Base-by-base conservation (phyloP, 2,329 filamentous ascomycete genomes). In the Trichoderma arundinaceum region DNA sequence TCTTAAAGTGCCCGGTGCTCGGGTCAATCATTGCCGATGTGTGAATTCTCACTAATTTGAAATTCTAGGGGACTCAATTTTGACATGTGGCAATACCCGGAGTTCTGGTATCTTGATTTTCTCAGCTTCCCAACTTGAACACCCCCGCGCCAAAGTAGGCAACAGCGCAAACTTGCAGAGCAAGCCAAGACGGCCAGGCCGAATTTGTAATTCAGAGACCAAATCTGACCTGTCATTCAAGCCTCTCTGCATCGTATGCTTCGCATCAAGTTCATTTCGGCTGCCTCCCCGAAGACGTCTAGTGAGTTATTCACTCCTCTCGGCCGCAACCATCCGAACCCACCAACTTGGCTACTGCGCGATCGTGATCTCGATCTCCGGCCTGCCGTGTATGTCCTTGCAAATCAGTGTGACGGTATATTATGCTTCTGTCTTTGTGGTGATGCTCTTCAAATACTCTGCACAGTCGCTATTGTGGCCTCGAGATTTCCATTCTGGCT, bases 261-360 rank as follows among this genome's bases (percentile, higher is more conserved):
- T 9, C 43, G 54, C 54, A 58, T 58, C 19, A 38, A 58, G 6
- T 28, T 58, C 41, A 58, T 58, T 58, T 58, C 54, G 54, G 54
- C 41, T 46, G 32, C 28, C 41, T 22, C 41, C 17, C 54, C 54
- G 7, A 58, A 58, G 33, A 7, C 13, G 54, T 44, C 54, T 28
- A 28, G 22, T 28, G 22, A 28, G 4, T 28, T 28, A 22, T 48
- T 7, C 32, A 32, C 32, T 49, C 7, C 46, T 28, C 46, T 49
- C 46, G 46, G 46, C 15, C 15, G 15, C 12, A 49, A 9, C 19
- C 4, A 49, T 49, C 46, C 46, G 46, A 32, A 15, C 22, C 46
- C 19, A 49, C 46, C 46, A 28, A 28, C 17, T 13, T 19, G 4
- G 46, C 46, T 22, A 13, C 22, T 32, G 32, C 22, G 32, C 46